These are phyloP conservation scores for Oidiodendron maius DNA, from an alignment of 495 filamentous ascomycete species.

Conservation along the genomic window DNA sequence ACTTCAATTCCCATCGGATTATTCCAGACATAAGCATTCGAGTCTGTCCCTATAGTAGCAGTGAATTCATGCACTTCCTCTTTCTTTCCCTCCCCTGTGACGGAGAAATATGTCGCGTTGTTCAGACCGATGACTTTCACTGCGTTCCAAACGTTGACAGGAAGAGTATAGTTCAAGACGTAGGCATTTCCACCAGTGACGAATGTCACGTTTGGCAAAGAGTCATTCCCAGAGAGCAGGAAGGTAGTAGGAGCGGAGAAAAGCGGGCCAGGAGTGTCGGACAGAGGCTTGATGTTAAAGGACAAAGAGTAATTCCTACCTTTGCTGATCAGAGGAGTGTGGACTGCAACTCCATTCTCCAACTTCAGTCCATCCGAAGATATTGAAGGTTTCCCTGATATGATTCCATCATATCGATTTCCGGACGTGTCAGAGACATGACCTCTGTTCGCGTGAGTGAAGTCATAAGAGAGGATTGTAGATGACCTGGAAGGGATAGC, in stretches of 20 bases:
- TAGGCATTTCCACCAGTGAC: conserved; percentile 41
- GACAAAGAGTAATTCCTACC: conserved; percentile 45
- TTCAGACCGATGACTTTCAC: conserved; percentile 33
- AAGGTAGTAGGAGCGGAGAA: conserved; percentile 39
- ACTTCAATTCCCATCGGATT: conserved; percentile 43
- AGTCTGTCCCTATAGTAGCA: conserved; percentile 37
- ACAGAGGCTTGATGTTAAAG: conserved; percentile 30
- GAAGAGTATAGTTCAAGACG: conserved; percentile 36
- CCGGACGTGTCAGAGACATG: conserved; percentile 32
- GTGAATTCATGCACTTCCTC: conserved; percentile 32
- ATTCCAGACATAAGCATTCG: conserved; percentile 31
- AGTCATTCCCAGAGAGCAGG: conserved; percentile 26
- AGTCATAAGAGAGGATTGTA: conserved; percentile 37
- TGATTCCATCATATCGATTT: conserved; percentile 37
- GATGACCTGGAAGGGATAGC: conserved; percentile 29
- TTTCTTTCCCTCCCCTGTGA: conserved; percentile 15
- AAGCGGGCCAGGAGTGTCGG: conserved; percentile 24
- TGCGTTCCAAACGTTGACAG: conserved; percentile 34
- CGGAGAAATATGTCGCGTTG: conserved; percentile 32
- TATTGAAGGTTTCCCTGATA: conserved; percentile 26
- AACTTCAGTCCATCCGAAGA: conserved; percentile 23
- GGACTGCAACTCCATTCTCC: conserved; percentile 27
- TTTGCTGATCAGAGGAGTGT: conserved; percentile 39
- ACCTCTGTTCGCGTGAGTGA: conserved; percentile 8
- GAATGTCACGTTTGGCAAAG: conserved; percentile 36